Evolutionary conservation across 148 eudicot species (phyloP).

Genomic region (Drosera capensis): DNA sequence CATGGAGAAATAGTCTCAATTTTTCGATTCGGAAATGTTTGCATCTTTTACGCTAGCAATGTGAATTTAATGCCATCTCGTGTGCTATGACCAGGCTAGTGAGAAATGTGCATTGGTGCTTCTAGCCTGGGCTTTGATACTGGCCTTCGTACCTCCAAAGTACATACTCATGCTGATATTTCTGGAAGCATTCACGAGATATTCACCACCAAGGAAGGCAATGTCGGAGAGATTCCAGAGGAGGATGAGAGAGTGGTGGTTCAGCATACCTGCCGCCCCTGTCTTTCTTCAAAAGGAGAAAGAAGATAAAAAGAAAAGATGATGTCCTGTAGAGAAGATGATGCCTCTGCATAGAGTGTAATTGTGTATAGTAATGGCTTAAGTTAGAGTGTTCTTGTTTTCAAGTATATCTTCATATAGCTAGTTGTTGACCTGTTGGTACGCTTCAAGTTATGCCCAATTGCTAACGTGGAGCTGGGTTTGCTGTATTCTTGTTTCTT

Average conservation of each 20-base stretch:
- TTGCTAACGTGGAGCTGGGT: no score
- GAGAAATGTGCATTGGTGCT: slow-evolving; percentile 46
- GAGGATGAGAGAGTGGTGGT: slow-evolving; percentile 90
- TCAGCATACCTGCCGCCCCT: slow-evolving; percentile 91
- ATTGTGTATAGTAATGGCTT: no score
- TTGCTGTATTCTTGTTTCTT: no score
- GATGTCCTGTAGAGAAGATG: no score
- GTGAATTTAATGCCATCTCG: background rate
- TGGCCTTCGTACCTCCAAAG: slow-evolving; percentile 46
- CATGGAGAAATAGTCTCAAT: no score
- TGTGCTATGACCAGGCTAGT: slow-evolving; percentile 41
- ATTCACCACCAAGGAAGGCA: slow-evolving; percentile 61
- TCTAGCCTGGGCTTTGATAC: slow-evolving; percentile 25
- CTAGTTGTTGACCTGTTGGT: no score
- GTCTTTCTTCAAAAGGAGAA: slow-evolving; percentile 48
- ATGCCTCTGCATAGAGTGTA: no score
- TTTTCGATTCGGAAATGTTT: no score
- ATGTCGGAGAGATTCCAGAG: slow-evolving; percentile 61
- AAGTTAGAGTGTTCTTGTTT: no score
- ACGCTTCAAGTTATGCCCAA: no score
- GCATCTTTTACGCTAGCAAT: no score
- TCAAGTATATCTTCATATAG: no score
- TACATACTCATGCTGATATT: slow-evolving; percentile 36
- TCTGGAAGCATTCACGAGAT: slow-evolving; percentile 53
- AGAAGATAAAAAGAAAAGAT: slow-evolving; percentile 63